These are phyloP conservation scores for Hericium rajendrae DNA, from an alignment of 768 basidiomycete species.

Conservation along the genomic window DNA sequence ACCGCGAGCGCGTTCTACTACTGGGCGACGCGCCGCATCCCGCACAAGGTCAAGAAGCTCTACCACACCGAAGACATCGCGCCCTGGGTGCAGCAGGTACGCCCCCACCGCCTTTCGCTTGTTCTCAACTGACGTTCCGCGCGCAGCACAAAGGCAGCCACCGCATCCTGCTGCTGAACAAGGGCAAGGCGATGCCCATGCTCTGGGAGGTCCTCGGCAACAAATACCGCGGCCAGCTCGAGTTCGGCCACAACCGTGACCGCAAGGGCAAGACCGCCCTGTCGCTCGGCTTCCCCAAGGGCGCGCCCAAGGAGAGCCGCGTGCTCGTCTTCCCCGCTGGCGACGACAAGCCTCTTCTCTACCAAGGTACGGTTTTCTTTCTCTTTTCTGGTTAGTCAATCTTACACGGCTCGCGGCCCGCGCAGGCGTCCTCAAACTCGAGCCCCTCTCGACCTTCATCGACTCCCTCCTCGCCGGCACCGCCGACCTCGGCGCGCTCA, in stretches of 20 bases:
- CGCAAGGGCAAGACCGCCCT: slow-evolving; percentile 50
- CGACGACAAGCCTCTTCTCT: slow-evolving; percentile 45
- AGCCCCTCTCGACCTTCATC: slow-evolving; percentile 66
- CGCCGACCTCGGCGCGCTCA: slow-evolving; percentile 38
- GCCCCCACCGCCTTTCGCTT: slow-evolving; percentile 12
- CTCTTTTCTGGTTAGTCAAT: too few relatives aligned
- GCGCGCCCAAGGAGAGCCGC: slow-evolving; percentile 43
- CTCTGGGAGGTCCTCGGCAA: slow-evolving; percentile 76
- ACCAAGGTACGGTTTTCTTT: slow-evolving; percentile 45
- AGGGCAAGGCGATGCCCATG: slow-evolving; percentile 67
- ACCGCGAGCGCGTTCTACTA: slow-evolving; percentile 65
- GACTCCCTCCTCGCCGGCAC: slow-evolving; percentile 62
- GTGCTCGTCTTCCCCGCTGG: slow-evolving; percentile 64
- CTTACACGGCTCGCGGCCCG: neutral
- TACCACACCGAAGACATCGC: slow-evolving; percentile 46
- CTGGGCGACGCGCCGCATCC: slow-evolving; percentile 66
- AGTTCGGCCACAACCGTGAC: slow-evolving; percentile 57
- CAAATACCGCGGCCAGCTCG: slow-evolving; percentile 54
- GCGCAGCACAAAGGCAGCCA: slow-evolving; percentile 31
- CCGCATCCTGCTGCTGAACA: slow-evolving; percentile 61
- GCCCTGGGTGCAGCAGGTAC: slow-evolving; percentile 62
- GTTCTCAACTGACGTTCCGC: neutral
- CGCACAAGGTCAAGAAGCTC: slow-evolving; percentile 57
- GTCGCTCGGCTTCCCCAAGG: slow-evolving; percentile 48
- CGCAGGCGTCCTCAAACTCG: slow-evolving; percentile 62